Conservation (phyloP, 352 stramenopile genomes). For the Phytopythium chamaehyphon region DNA sequence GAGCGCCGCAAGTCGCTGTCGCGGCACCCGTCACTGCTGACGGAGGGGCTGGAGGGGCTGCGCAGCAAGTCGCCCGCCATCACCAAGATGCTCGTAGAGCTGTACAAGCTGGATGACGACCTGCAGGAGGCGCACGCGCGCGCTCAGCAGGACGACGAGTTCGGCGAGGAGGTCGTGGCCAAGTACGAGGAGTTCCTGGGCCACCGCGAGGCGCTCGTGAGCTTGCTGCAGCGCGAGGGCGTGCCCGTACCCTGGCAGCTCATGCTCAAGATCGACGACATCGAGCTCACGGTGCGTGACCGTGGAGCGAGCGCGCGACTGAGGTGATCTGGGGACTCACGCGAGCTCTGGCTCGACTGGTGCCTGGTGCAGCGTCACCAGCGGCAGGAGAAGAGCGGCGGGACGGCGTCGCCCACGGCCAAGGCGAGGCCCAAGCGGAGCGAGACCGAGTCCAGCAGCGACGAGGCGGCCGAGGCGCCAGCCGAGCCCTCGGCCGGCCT, state of each 20-base stretch:
- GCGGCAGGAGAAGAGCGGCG: conserved; percentile 36
- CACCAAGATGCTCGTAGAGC: conserved; percentile 23
- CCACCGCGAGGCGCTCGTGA: conserved; percentile 45
- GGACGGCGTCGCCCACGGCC: conserved; percentile 2
- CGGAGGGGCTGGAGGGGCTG: conserved; percentile 38
- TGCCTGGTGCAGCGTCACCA: conserved; percentile 33
- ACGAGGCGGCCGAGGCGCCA: not conserved
- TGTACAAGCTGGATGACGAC: conserved; percentile 49
- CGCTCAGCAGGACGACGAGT: conserved; percentile 59
- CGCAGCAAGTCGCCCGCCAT: conserved; percentile 20
- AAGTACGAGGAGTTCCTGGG: conserved; percentile 54
- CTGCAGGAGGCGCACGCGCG: conserved; percentile 48
- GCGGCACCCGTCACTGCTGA: conserved; percentile 32
- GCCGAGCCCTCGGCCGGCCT: conserved; percentile 13
- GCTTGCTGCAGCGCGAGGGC: conserved; percentile 31
- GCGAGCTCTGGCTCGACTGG: not conserved
- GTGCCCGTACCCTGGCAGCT: conserved; percentile 61
- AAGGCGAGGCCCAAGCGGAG: conserved; percentile 5
- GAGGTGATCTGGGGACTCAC: too few relatives aligned
- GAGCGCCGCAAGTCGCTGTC: not conserved
- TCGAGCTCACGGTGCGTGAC: conserved; percentile 76
- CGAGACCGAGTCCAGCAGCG: not conserved
- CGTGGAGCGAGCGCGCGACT: too few relatives aligned
- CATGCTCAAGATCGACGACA: conserved; percentile 73
- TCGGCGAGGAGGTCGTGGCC: conserved; percentile 55